These are phyloP conservation scores for Actinomortierella wolfii DNA, from an alignment of 371 early-diverging fungal genomes.

Conservation along the genomic window DNA sequence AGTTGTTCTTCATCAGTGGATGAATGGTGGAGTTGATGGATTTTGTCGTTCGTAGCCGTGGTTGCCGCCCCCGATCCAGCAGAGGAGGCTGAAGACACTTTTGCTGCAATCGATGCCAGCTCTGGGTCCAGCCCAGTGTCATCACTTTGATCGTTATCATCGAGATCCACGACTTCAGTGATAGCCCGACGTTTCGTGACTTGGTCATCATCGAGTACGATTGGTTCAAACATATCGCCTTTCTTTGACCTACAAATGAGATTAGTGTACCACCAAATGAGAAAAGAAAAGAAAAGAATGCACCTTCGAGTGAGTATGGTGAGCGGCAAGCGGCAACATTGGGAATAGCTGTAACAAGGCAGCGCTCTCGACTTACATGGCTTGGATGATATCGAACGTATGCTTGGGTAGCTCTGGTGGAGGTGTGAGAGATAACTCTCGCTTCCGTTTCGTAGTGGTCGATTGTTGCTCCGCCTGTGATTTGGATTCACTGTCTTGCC, in stretches of 20 bases:
- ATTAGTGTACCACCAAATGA: no score
- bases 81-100: conserved; percentile 9
- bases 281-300: no score
- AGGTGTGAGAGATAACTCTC: conserved; percentile 36
- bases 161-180: not conserved
- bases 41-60: no score
- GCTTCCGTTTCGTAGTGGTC: conserved; percentile 21
- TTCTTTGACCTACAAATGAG: no score
- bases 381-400: no score
- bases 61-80: conserved; percentile 2
- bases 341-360: no score
- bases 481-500: no score
- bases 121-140: conserved; percentile 30
- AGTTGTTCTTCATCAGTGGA: not conserved
- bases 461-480: no score
- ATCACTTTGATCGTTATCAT: conserved; percentile 10
- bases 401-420: conserved; percentile 28
- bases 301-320: no score
- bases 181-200: not conserved
- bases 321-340: no score
- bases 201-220: conserved; percentile 7
- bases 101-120: conserved; percentile 28
- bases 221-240: not conserved
- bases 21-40: not conserved
- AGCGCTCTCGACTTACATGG: no score